Evolutionary conservation across 2,329 filamentous ascomycete genomes (phyloP), one percentile per base, ranked within the genome.

Genomic region (Fusarium dimerum): DNA sequence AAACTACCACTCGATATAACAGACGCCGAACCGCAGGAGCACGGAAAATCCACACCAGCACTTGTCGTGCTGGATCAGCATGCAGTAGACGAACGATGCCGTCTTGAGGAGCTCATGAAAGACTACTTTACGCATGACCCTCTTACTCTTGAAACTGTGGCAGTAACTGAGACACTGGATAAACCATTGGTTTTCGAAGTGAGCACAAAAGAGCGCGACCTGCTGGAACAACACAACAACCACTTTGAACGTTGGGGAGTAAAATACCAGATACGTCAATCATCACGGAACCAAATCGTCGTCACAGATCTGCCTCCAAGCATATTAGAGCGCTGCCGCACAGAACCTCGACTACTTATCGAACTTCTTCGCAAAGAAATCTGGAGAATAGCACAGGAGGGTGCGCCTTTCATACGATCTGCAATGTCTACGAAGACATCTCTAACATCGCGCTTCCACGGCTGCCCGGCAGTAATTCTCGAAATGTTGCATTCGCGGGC

Each of bases 21-120:
- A 18, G 46, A 39, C n/a, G 9, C 41, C 41, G 18, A 39, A 16
- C 11, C 42, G n/a, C 16, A 15, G 10, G 45, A 40, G 3, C 12
- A 15, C 1, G 43, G 44, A 6, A 53, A 48, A 13, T 32, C 46
- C 8, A 52, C 48, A 79, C 41, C 75, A 88, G 34, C 85, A 2
- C 73, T 97, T 5, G 79, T 96, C 1, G 76, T 97, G 39, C 80
- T 97, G 6, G 94, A 99, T 65, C 94, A 99, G 66, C 94, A 99
- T 67, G 94, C 94, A 1, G 94, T 92, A 3, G 93, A 97, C 67
- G 94, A 99, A 73, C 82, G 94, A 43, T 85, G 89, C 56, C 85
- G 86, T 2, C 81, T 97, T 1, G 94, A 99, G 67, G 68, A 71
- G 0, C 77, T 99, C 1, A 84, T 95, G 67, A 61, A 62, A 1